Percentiles rank a stretch among this genome's conserved stretches.
These are phyloP conservation scores for Volutella citrinella DNA, from an alignment of 2,329 filamentous ascomycete genomes.

Conservation along the genomic window DNA sequence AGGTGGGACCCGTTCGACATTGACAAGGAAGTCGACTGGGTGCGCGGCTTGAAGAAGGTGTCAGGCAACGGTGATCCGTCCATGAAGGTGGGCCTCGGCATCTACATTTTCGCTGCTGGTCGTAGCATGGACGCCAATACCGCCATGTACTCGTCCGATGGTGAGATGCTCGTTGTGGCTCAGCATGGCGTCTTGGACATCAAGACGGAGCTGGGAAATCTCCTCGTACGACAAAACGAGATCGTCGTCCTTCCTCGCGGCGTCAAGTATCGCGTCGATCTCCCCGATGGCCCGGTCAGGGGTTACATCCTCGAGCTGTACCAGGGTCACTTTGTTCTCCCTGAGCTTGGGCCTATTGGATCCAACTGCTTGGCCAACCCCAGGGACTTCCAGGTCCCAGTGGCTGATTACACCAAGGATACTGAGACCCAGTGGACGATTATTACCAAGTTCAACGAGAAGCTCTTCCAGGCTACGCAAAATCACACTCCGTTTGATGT, in stretches of 20 bases:
- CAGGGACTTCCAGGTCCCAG: slow-evolving; percentile 70
- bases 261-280: slow-evolving; percentile 62
- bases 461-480: slow-evolving; percentile 56
- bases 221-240: too few relatives aligned
- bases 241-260: too few relatives aligned
- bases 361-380: slow-evolving; percentile 68
- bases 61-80: slow-evolving; percentile 46
- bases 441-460: slow-evolving; percentile 63
- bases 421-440: slow-evolving; percentile 44
- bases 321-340: slow-evolving; percentile 66
- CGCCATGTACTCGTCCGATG: slow-evolving; percentile 52
- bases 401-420: slow-evolving; percentile 69
- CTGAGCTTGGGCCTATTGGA: slow-evolving; percentile 69
- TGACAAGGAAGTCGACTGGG: slow-evolving; percentile 35
- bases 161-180: slow-evolving; percentile 76
- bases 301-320: slow-evolving; percentile 75
- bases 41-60: slow-evolving; percentile 42
- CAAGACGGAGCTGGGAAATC: too few relatives aligned
- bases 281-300: slow-evolving; percentile 57
- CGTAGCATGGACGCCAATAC: slow-evolving; percentile 38
- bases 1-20: slow-evolving; percentile 1
- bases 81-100: slow-evolving; percentile 26
- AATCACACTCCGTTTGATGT: slow-evolving; percentile 75
- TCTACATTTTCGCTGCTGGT: slow-evolving; percentile 9
- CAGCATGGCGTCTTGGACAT: too few relatives aligned